phyloP scores from a whole-genome alignment of 2,329 filamentous ascomycete species.

The Orbilia ellipsospora region DNA sequence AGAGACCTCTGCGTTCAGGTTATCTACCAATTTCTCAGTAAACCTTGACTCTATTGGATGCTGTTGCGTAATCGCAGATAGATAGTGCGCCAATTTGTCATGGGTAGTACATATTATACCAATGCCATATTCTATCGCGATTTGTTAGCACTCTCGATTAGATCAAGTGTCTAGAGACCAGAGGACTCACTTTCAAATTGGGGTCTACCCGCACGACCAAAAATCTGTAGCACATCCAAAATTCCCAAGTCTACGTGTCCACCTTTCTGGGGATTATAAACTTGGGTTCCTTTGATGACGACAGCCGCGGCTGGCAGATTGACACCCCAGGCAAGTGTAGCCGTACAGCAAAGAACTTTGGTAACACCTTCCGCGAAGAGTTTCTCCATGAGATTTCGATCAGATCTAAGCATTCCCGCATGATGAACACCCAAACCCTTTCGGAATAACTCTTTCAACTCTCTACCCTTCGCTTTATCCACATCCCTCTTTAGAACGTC shows the following conservation, averaged over 20 bases:
- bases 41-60: conserved; percentile 98
- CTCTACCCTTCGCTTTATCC: conserved; percentile 83
- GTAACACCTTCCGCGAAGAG: conserved; percentile 92
- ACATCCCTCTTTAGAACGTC: conserved; percentile 83
- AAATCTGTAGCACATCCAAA: conserved; percentile 95
- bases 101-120: conserved; percentile 97
- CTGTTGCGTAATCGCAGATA: conserved; percentile 92
- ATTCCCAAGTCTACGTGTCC: conserved; percentile 97
- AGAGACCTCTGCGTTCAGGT: conserved; percentile 93
- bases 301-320: conserved; percentile 97
- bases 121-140: conserved; percentile 79
- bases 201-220: conserved; percentile 95
- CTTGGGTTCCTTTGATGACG: conserved; percentile 96
- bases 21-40: conserved; percentile 92
- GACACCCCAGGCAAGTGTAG: conserved; percentile 97
- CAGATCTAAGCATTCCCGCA: conserved; percentile 92
- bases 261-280: conserved; percentile 95
- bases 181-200: conserved; percentile 75
- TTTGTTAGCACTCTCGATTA: background rate
- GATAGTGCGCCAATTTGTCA: conserved; percentile 91
- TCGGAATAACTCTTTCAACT: conserved; percentile 86
- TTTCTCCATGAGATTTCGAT: conserved; percentile 94
- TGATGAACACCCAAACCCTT: conserved; percentile 97
- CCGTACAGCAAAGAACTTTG: conserved; percentile 97
- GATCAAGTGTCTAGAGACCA: background rate